Evolutionary conservation across 2,329 filamentous ascomycete species (phyloP), one percentile per base, ranked within the genome.

Genomic region (Verticillium nubilum): DNA sequence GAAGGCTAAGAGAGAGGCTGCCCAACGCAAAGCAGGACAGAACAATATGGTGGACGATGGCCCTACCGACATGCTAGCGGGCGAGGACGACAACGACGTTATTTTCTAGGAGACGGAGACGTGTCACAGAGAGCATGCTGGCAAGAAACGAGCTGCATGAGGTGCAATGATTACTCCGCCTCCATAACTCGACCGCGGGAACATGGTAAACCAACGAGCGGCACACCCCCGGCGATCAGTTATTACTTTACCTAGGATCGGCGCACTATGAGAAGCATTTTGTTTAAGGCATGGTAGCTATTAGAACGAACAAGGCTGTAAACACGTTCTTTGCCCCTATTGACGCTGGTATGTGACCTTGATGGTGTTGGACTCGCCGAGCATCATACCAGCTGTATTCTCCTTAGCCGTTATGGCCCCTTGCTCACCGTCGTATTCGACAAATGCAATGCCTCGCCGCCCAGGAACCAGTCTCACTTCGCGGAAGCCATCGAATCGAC

Each of bases 271-370:
- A 28, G 26, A n/a, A 15, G 7, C 25, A 54, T 13, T 29, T 10
- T 17, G 50, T 25, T 25, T 25, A 15, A 5, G 42, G 7, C 13
- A 19, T 25, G 23, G 17, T 19, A 37, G 15, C 33, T 37, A n/a
- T 37, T 17, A 10, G 53, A 29, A 13, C 2, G 2, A 4, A 26
- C 10, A 6, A 23, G 15, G 15, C 25, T 53, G 13, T 25, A 15
- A 31, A 25, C 6, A 12, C n/a, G n/a, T n/a, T n/a, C n/a, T 3
- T 15, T 12, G 12, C 17, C 37, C 52, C 58, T 82, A 96, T 79
- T 96, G 91, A 70, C 93, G 84, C 78, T 98, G 95, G 82, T 96
- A 99, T 15, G 95, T 97, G 64, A 99, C 93, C 78, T 95, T 96
- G 74, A 99, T 91, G 7, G 86, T 80, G 76, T 92, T 91, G 15